Evolutionary conservation across 805 yeast genomes (phyloP).

Genomic region (Wickerhamomyces mucosus): DNA sequence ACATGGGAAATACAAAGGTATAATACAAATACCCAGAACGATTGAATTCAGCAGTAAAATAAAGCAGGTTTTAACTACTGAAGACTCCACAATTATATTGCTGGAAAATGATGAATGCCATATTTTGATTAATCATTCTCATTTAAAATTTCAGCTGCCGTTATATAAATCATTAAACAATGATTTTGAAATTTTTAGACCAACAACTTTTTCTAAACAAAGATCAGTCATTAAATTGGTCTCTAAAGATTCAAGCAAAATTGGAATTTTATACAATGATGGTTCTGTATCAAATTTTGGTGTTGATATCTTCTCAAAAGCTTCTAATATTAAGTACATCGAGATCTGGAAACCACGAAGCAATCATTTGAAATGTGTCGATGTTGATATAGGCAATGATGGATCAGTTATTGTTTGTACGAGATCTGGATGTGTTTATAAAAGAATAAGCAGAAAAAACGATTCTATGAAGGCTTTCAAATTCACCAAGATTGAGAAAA

Average conservation of each 20-base stretch:
- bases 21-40: constrained; percentile 30
- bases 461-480: constrained; percentile 29
- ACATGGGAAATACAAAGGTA: constrained; percentile 26
- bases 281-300: constrained; percentile 38
- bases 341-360: constrained; percentile 58
- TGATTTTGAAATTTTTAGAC: constrained; percentile 46
- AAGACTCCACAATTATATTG: constrained; percentile 59
- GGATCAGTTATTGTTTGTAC: constrained; percentile 67
- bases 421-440: constrained; percentile 57
- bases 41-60: constrained; percentile 32
- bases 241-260: constrained; percentile 30
- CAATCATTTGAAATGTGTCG: constrained; percentile 46
- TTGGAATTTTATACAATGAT: constrained; percentile 43
- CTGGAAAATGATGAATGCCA: constrained; percentile 51
- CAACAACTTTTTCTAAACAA: constrained; percentile 36
- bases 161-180: constrained; percentile 22
- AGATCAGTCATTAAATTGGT: constrained; percentile 24
- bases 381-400: constrained; percentile 57
- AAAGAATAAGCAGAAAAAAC: constrained; percentile 7
- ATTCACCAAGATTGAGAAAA: constrained; percentile 40
- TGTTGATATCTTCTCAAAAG: constrained; percentile 14
- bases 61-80: constrained; percentile 52
- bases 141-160: constrained; percentile 38
- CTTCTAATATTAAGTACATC: constrained; percentile 34
- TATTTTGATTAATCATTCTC: constrained; percentile 48